Base-by-base conservation (phyloP, 179 eudicot species). In the Gypsophila paniculata region DNA sequence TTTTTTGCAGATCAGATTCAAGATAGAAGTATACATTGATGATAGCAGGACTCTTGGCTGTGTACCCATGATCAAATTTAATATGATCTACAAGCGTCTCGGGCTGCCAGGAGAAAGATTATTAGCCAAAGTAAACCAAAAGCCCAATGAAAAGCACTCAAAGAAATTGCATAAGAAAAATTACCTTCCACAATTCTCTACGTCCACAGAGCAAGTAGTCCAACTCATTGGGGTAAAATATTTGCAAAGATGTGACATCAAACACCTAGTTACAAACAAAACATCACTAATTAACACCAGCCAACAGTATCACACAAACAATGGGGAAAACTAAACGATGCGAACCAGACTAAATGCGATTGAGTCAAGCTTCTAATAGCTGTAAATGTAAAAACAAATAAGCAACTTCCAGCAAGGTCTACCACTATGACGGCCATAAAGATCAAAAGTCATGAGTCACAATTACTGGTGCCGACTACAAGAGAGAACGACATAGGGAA, bases 1-100 rank as follows among this genome's bases (percentile, higher is more conserved):
- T 2, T 36, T 36, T 36, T 36, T 36, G n/a, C n/a, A n/a, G n/a
- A 67, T 21, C 51, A n/a, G 46, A 42, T 48, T 19, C 13, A 32
- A 19, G 26, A 25, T 23, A 54, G 59, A 71, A 42, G 10, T 39
- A 39, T 90, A 96, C 99, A 86, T 90, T 80, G 51, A 90, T 53
- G 61, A 96, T 82, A 38, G 92, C 93, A 81, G 98, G 98, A 80
- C 99, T 96, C 87, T 88, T 96, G 72, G 99, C 86, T 48, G 97
- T 96, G 79, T 93, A 96, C 66, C 99, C 99, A 77, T 93, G 99
- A 79, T 96, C 99, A 73, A 96, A 96, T 70, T 96, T 96, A 68
- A 96, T 87, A 80, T 96, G 92, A 82, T 93, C 96, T 2, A 79
- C 96, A 63, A 96, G 91, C 21, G 96, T 76, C 58, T 90, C 97